Base-by-base conservation (phyloP, 2,329 filamentous ascomycete genomes). In the Erysiphe neolycopersici region DNA sequence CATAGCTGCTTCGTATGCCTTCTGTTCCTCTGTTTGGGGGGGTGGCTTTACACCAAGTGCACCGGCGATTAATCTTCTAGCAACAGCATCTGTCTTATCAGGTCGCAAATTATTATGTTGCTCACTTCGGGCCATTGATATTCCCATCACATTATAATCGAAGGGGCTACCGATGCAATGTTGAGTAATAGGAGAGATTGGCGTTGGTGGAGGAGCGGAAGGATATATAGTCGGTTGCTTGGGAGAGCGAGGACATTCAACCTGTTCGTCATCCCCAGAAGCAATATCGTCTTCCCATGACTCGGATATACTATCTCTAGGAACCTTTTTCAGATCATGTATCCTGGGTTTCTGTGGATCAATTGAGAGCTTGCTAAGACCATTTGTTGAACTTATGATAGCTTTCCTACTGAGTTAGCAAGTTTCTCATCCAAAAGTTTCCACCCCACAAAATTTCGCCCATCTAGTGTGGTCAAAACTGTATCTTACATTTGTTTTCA, bases 81-180 rank as follows among this genome's bases (percentile, higher is more conserved):
- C 89, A 35, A 92, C 83, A 0, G 84, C 82, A 47, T 91, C 91
- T 48, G 85, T 91, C 65, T 93, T 98, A 61, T 93, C 85, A 0
- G 84, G 87, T 35, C 80, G 64, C 45, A 52, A 52, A 52, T 5
- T 40, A 12, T 36, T 32, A 13, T 53, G 55, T 29, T 53, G 22
- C 22, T 26, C 49, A 14, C 35, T 31, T 22, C 45, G 45, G 14
- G 31, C 42, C 45, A 47, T 47, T 19, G 41, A 38, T 5, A 19
- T 32, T 33, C 32, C 26, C 46, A 38, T 35, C 10, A 16, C 11
- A 17, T 30, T 38, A 30, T 38, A 38, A 11, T 51, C 51, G 44
- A 51, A 54, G 0, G 52, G 53, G 32, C 35, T 49, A 30, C 42
- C 44, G 29, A 53, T 54, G 9, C 18, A 41, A 13, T 50, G 44